Percentiles rank a stretch among this genome's conserved stretches.
These are phyloP conservation scores for Platanus orientalis DNA, from an alignment of 164 flowering plant genomes.

Conservation along the genomic window DNA sequence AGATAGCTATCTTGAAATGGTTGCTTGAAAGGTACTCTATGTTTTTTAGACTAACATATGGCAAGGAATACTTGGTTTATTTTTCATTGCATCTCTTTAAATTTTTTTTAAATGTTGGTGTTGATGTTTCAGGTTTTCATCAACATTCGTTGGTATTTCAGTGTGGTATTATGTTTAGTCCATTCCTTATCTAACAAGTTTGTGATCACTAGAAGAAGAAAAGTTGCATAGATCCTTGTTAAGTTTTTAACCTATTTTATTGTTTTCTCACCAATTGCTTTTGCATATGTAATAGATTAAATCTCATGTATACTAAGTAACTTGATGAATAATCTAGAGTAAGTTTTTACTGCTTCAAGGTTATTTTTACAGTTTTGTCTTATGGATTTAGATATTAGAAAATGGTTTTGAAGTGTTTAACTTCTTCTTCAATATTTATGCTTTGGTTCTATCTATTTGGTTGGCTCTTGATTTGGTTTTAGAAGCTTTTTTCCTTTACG, in stretches of 20 bases:
- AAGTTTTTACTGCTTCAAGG: too few relatives aligned
- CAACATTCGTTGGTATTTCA: constrained; percentile 95
- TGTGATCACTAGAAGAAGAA: constrained; percentile 75
- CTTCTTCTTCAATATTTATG: too few relatives aligned
- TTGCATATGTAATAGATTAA: background rate
- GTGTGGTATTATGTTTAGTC: constrained; percentile 79
- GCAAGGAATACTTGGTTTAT: too few relatives aligned
- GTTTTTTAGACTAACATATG: background rate
- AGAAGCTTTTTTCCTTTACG: too few relatives aligned
- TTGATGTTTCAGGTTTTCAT: constrained; percentile 56
- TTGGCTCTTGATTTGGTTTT: too few relatives aligned
- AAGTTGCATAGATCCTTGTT: constrained; percentile 86
- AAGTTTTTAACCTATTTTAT: constrained; percentile 52
- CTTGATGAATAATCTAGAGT: background rate
- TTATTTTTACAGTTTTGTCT: too few relatives aligned
- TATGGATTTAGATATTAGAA: too few relatives aligned
- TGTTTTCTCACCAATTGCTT: background rate
- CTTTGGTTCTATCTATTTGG: too few relatives aligned
- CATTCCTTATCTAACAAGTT: constrained; percentile 96
- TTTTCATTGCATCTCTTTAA: background rate
- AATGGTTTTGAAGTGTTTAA: too few relatives aligned
- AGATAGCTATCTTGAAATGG: constrained; percentile 97
- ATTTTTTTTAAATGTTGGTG: constrained; percentile 2
- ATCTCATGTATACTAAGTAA: background rate
- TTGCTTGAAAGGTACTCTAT: constrained; percentile 71